These are phyloP conservation scores for Claviceps sp. DNA, from an alignment of 2,329 filamentous ascomycete species.

Conservation along the genomic window DNA sequence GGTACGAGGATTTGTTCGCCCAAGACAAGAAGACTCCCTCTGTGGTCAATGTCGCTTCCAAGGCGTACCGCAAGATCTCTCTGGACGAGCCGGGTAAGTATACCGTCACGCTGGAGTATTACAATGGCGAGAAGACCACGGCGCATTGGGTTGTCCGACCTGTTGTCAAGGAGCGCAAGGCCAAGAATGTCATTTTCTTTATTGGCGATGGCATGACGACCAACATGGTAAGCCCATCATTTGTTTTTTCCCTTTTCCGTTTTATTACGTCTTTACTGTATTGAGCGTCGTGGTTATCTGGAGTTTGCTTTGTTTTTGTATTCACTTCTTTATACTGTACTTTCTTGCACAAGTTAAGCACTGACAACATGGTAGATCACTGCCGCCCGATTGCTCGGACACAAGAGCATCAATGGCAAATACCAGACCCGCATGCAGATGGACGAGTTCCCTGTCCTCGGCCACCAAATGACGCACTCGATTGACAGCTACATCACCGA, in stretches of 20 bases:
- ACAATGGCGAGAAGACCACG: slow-evolving; percentile 54
- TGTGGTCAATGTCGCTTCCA: slow-evolving; percentile 67
- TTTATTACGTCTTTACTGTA: background rate
- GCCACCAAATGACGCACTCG: slow-evolving; percentile 82
- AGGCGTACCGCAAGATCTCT: slow-evolving; percentile 62
- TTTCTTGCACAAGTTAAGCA: background rate
- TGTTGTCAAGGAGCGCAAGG: slow-evolving; percentile 53
- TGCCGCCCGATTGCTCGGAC: slow-evolving; percentile 66
- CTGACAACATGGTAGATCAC: slow-evolving; percentile 35
- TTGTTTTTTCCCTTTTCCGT: background rate
- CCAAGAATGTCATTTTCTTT: slow-evolving; percentile 78
- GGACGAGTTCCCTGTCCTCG: slow-evolving; percentile 74
- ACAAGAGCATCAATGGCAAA: slow-evolving; percentile 73
- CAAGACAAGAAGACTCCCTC: slow-evolving; percentile 55
- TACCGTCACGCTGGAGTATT: slow-evolving; percentile 62
- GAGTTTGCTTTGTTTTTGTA: background rate
- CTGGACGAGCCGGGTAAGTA: slow-evolving; percentile 72
- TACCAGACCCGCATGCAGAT: slow-evolving; percentile 64
- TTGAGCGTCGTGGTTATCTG: background rate
- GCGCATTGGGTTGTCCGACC: slow-evolving; percentile 69
- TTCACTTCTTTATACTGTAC: background rate
- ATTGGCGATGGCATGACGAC: slow-evolving; percentile 65
- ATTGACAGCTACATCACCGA: slow-evolving; percentile 79
- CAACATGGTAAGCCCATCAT: slow-evolving; percentile 41
- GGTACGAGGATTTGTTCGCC: slow-evolving; percentile 75